Evolutionary conservation across 306 rosid genomes (phyloP).

Genomic region (Lablab purpureus): DNA sequence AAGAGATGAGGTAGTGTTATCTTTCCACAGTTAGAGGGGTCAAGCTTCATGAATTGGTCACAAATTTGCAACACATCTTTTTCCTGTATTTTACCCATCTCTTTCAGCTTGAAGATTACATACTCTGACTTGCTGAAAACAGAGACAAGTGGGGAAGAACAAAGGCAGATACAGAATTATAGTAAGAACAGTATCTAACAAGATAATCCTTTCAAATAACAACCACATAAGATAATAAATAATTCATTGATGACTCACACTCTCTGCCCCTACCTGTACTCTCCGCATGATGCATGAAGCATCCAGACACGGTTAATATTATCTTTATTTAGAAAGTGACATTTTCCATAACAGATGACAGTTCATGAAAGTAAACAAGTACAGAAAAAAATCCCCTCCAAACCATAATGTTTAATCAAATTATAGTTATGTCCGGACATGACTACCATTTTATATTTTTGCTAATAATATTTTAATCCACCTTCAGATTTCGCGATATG

Average conservation of each 20-base stretch:
- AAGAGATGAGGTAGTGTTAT: conserved; percentile 75
- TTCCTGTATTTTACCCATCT: conserved; percentile 85
- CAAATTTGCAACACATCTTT: conserved; percentile 72
- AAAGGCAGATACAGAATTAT: neutral
- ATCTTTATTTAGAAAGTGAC: conserved; percentile 36
- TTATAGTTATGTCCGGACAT: neutral
- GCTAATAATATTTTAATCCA: neutral
- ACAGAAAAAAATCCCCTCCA: conserved; percentile 1
- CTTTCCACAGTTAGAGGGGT: conserved; percentile 75
- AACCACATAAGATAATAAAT: conserved; percentile 15
- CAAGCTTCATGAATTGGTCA: conserved; percentile 74
- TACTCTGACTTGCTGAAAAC: conserved; percentile 80
- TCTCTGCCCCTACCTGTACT: conserved; percentile 31
- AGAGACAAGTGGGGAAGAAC: neutral
- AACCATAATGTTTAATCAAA: conserved; percentile 16
- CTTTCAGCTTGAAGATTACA: conserved; percentile 83
- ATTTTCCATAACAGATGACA: conserved; percentile 17
- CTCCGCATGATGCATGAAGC: conserved; percentile 31
- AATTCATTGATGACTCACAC: conserved; percentile 39
- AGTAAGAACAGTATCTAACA: conserved; percentile 34
- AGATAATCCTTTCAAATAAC: conserved; percentile 21
- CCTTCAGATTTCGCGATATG: neutral
- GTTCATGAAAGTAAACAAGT: conserved; percentile 26
- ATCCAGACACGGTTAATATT: conserved; percentile 8
- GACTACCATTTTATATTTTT: neutral